Percentiles rank a stretch among this genome's conserved stretches.
These are phyloP conservation scores for Acacia concinna DNA, from an alignment of 331 rosid genomes.

Conservation along the genomic window DNA sequence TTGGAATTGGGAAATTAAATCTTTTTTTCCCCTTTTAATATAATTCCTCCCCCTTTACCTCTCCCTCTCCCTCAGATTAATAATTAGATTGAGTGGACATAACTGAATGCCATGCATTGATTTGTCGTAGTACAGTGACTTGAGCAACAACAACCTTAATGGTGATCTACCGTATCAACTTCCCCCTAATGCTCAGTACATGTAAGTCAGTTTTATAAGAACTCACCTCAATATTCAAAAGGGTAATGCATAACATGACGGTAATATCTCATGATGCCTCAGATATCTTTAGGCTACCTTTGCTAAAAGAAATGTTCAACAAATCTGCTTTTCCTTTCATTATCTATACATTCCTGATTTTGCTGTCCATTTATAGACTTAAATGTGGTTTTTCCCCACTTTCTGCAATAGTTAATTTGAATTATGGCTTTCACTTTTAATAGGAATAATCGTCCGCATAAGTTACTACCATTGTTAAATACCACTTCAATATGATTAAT, in stretches of 20 bases:
- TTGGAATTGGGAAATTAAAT: neutral
- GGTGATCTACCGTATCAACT: slow-evolving; percentile 86
- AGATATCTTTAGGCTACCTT: neutral
- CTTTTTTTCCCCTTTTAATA: neutral
- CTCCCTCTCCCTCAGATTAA: neutral
- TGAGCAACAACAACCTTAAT: slow-evolving; percentile 78
- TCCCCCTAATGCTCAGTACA: slow-evolving; percentile 67
- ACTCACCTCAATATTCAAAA: neutral
- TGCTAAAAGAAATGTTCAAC: neutral
- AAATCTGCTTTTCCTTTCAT: neutral
- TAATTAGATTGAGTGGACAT: slow-evolving; percentile 12
- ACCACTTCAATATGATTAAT: neutral
- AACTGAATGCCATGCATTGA: slow-evolving; percentile 45
- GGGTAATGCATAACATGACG: neutral
- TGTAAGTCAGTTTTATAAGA: slow-evolving; percentile 52
- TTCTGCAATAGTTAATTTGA: neutral
- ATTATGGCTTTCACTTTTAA: neutral
- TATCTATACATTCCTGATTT: neutral
- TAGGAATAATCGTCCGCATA: neutral
- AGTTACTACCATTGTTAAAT: neutral
- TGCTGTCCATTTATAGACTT: neutral
- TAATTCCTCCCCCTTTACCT: neutral
- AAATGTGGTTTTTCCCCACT: neutral
- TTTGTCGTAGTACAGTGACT: slow-evolving; percentile 86
- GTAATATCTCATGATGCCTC: neutral